Evolutionary conservation across 2,329 filamentous ascomycete genomes (phyloP), one percentile per base, ranked within the genome.

Genomic region (Coniosporium tulheliwenetii): DNA sequence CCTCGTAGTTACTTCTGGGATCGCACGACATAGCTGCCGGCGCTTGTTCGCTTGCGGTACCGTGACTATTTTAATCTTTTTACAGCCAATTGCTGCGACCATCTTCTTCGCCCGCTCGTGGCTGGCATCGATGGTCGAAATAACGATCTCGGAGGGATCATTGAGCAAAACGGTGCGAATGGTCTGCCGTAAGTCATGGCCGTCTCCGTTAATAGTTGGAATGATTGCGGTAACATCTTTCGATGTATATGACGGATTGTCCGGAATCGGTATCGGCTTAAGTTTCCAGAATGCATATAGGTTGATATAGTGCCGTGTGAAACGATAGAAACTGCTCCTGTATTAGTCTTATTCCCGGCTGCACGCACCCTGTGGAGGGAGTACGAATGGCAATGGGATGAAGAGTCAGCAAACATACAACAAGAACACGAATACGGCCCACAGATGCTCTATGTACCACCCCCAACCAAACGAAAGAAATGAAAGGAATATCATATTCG

Each of bases 221-320:
- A 95, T 83, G 51, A 96, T 84, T 47, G 95, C 85, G 5, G 89
- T 94, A 52, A 94, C 86, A 73, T 96, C 85, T 50, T 83, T 66
- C 30, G 78, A 73, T 26, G 78, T 85, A 57, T 86, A 79, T 36
- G 70, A 78, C n/a, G 89, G 85, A 47, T 85, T 82, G 43, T 77
- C 75, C 34, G 85, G 81, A 41, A 89, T 81, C 35, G 82, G 82
- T 46, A 86, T 83, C 19, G 87, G 86, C 60, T 78, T 82, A 66
- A 93, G 94, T 9, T 69, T 70, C 82, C 85, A 91, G 58, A 93
- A 87, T 52, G 83, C 85, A 52, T 83, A 66, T 52, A 84, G 77
- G 58, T 95, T 91, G 50, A 93, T 79, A 51, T 93, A 68, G 50
- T 93, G 72, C 48, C 89, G 82, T 45, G 85, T 54, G 64, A 95